Base-by-base conservation (phyloP, 1,284 basidiomycete species). In the Irpex lacteus region DNA sequence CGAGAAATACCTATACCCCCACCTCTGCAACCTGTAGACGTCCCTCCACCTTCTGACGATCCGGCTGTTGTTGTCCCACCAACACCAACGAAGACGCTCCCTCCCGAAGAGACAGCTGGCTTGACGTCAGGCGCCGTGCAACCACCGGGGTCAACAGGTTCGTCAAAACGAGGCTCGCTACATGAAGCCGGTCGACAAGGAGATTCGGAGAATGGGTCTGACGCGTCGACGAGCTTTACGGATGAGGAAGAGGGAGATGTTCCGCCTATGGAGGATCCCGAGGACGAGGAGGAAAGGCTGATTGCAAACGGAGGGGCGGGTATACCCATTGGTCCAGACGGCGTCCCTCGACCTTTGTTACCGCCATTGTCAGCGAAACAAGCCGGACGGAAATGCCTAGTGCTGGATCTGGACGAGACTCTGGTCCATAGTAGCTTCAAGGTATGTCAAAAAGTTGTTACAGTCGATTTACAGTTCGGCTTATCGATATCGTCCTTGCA, bases 321-420 rank as follows among this genome's bases (percentile, higher is more conserved):
- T 3, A 93, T 95, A 63, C 92, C 92, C 3, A 77, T 90, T 21
- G 91, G 91, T 62, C 86, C 88, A 60, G 90, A 98, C 71, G 97
- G 97, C 34, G 77, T 88, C 55, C 94, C 94, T 2, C 84, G 85
- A 60, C 97, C 97, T n/a, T 80, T 98, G 34, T 76, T 98, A n/a
- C 93, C 93, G 4, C 89, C 91, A 11, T 82, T 98, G 65, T 78
- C 85, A 1, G 83, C 86, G 15, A 83, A 88, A 32, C 90, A 97
- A 71, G 82, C 78, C 26, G 95, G 95, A 13, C 83, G 94, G 63
- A 98, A 98, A 78, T 98, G 96, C 71, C 82, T 96, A 3, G 95
- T 98, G 49, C 84, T 98, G 19, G 96, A 98, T 79, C 82, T 98
- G 54, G 96, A 98, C 71, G 97, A 98, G 77, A 98, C 97, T 1